Evolutionary conservation across 306 rosid genomes (phyloP).

Genomic region (Quercus cerris): DNA sequence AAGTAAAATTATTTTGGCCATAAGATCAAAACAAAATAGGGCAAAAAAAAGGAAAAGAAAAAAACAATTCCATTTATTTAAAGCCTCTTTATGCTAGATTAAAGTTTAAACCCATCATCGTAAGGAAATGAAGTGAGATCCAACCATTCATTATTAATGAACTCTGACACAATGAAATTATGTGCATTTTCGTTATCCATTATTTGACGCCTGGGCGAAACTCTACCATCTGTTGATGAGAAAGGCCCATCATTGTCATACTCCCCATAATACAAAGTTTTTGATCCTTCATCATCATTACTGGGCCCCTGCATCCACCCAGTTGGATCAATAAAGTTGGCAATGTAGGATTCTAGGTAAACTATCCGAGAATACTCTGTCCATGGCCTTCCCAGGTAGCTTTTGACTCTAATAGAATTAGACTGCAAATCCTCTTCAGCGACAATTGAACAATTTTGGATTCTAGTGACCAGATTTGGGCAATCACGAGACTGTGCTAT

Average conservation of each 20-base stretch:
- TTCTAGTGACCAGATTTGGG: slow-evolving; percentile 60
- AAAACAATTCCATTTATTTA: no score
- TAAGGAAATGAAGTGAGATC: slow-evolving; percentile 72
- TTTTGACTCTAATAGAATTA: slow-evolving; percentile 31
- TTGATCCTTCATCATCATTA: slow-evolving; percentile 24
- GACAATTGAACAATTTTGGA: slow-evolving; percentile 64
- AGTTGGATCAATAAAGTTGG: slow-evolving; percentile 48
- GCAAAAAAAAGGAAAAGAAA: no score
- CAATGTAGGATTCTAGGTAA: slow-evolving; percentile 51
- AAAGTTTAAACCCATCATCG: slow-evolving; percentile 42
- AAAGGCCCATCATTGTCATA: slow-evolving; percentile 66
- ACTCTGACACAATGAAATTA: slow-evolving; percentile 52
- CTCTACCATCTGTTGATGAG: slow-evolving; percentile 45
- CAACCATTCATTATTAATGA: slow-evolving; percentile 55
- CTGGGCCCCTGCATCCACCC: slow-evolving; percentile 65
- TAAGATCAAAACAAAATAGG: no score
- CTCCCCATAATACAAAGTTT: slow-evolving; percentile 70
- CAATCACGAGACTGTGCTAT: slow-evolving; percentile 67
- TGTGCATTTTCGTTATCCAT: slow-evolving; percentile 60
- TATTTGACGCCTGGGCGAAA: slow-evolving; percentile 46
- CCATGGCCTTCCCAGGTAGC: slow-evolving; percentile 84
- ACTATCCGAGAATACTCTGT: slow-evolving; percentile 53
- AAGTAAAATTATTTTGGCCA: no score
- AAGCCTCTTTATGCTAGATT: no score
- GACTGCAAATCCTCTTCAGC: slow-evolving; percentile 42